These are phyloP conservation scores for Daedaleopsis sinensis DNA, from an alignment of 768 basidiomycete species.

Conservation along the genomic window DNA sequence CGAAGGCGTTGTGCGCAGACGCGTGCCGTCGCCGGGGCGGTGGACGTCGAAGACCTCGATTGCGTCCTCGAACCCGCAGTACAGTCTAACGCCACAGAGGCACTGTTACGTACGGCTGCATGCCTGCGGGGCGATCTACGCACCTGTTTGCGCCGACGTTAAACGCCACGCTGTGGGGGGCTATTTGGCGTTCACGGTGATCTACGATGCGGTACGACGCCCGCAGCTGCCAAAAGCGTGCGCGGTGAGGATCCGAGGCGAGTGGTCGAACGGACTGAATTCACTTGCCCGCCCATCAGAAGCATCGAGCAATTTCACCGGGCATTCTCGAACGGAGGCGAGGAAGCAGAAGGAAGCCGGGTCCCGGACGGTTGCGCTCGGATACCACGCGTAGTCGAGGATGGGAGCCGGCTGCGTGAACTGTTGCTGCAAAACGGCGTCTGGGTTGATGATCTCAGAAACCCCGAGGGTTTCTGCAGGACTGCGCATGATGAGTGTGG, in stretches of 20 bases:
- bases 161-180: slow-evolving; percentile 84
- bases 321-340: slow-evolving; percentile 81
- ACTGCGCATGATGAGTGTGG: not conserved
- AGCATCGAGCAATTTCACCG: slow-evolving; percentile 85
- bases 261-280: not conserved
- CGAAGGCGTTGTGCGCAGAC: slow-evolving; percentile 70
- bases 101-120: slow-evolving; percentile 4
- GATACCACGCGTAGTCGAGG: slow-evolving; percentile 86
- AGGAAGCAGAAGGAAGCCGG: slow-evolving; percentile 81
- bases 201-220: slow-evolving; percentile 93
- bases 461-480: slow-evolving; percentile 10
- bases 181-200: slow-evolving; percentile 89
- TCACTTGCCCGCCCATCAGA: slow-evolving; percentile 67
- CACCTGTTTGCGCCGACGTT: slow-evolving; percentile 70
- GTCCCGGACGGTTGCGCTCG: slow-evolving; percentile 60
- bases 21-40: slow-evolving; percentile 71
- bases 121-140: slow-evolving; percentile 18
- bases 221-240: slow-evolving; percentile 59
- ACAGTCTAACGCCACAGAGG: slow-evolving; percentile 53
- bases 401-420: slow-evolving; percentile 68
- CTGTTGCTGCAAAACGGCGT: slow-evolving; percentile 2
- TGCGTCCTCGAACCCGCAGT: slow-evolving; percentile 85
- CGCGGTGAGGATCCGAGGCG: not conserved
- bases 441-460: not conserved
- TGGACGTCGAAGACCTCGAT: slow-evolving; percentile 85